phyloP scores from a whole-genome alignment of 306 rosid genomes.

The Acmispon strigosus region DNA sequence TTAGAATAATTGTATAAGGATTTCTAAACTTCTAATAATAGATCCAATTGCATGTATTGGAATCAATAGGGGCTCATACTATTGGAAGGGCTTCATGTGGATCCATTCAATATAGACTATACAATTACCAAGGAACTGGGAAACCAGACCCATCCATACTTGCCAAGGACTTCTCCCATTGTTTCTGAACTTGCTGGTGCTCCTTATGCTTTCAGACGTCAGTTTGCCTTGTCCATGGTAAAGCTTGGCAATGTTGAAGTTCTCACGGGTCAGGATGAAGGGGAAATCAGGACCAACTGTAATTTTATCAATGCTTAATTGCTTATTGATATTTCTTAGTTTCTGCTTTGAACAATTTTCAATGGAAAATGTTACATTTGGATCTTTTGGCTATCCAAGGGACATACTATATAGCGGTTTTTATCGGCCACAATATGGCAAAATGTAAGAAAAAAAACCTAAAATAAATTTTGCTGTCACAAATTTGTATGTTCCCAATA shows the following conservation, averaged over 20 bases:
- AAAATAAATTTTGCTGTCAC: too few species aligned
- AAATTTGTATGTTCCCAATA: too few species aligned
- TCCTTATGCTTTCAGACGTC: conserved; percentile 31
- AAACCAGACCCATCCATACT: conserved; percentile 57
- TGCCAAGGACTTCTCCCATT: conserved; percentile 51
- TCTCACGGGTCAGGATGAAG: conserved; percentile 46
- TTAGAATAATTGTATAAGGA: too few species aligned
- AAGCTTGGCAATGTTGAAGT: conserved; percentile 56
- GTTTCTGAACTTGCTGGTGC: conserved; percentile 38
- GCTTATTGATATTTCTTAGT: conserved; percentile 16
- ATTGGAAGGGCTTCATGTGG: conserved; percentile 72
- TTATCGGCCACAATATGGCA: too few species aligned
- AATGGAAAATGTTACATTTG: too few species aligned
- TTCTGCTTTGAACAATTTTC: not conserved
- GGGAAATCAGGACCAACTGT: conserved; percentile 66
- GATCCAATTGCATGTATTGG: too few species aligned
- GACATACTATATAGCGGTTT: too few species aligned
- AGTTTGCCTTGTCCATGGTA: conserved; percentile 62
- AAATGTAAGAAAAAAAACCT: too few species aligned
- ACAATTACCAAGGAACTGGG: conserved; percentile 47
- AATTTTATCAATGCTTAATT: conserved; percentile 55
- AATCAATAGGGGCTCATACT: conserved; percentile 78
- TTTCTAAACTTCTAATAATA: not conserved
- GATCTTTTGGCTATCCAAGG: too few species aligned
- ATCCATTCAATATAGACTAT: conserved; percentile 46